Evolutionary conservation across 2,329 filamentous ascomycete genomes (phyloP).

Genomic region (Cytospora piceicola): DNA sequence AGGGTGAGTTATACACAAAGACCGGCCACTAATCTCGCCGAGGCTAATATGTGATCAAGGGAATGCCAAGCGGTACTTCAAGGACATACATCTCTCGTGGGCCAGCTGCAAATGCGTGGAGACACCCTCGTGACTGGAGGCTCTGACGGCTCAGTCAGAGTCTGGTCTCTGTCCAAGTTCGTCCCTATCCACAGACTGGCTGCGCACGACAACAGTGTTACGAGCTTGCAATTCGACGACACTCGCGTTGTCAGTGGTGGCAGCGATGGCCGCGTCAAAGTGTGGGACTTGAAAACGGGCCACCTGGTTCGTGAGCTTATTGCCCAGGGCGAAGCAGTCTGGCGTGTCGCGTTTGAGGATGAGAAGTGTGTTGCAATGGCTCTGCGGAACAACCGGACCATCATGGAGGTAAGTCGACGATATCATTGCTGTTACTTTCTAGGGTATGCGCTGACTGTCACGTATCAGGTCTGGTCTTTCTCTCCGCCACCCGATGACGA

Average conservation of each 20-base stretch:
- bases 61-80: slow-evolving; percentile 90
- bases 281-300: slow-evolving; percentile 95
- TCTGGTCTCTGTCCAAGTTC: slow-evolving; percentile 93
- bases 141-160: slow-evolving; percentile 91
- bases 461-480: slow-evolving; percentile 84
- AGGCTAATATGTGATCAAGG: slow-evolving; percentile 46
- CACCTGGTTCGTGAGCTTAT: slow-evolving; percentile 89
- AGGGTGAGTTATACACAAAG: slow-evolving; percentile 60
- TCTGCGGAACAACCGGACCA: slow-evolving; percentile 78
- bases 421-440: not conserved
- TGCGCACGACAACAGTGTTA: slow-evolving; percentile 97
- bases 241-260: slow-evolving; percentile 94
- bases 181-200: slow-evolving; percentile 91
- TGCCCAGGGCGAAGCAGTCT: slow-evolving; percentile 90
- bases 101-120: slow-evolving; percentile 92
- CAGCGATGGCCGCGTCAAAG: slow-evolving; percentile 96
- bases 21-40: slow-evolving; percentile 24
- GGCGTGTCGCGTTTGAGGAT: slow-evolving; percentile 97
- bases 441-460: slow-evolving; percentile 37
- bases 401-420: slow-evolving; percentile 83
- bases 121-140: slow-evolving; percentile 95
- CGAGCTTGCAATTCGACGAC: slow-evolving; percentile 95
- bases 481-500: slow-evolving; percentile 78
- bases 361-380: slow-evolving; percentile 98
- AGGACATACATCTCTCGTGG: slow-evolving; percentile 94